phyloP scores from a whole-genome alignment of 441 rosid genomes.

The Mallotus repandus region DNA sequence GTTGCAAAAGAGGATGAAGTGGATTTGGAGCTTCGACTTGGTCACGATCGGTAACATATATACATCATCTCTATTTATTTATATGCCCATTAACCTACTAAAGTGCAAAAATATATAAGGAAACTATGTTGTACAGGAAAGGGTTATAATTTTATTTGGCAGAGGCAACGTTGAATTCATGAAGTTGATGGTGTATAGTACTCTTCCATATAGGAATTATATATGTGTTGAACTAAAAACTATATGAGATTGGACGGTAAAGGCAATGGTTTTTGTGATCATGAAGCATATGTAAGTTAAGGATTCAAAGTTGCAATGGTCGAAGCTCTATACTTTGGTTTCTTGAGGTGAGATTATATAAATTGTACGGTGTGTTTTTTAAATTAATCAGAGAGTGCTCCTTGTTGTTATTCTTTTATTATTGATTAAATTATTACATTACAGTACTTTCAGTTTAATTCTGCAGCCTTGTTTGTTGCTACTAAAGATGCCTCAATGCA shows the following conservation, averaged over 20 bases:
- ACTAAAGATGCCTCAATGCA: neutral
- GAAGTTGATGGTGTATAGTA: neutral
- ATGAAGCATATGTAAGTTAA: neutral
- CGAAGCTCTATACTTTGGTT: no score
- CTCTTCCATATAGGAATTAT: neutral
- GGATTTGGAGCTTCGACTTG: slow-evolving; percentile 86
- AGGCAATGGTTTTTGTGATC: neutral
- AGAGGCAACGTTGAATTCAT: neutral
- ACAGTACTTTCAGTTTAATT: neutral
- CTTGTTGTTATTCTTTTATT: no score
- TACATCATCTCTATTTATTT: neutral
- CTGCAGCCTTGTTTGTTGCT: neutral
- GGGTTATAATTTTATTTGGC: neutral
- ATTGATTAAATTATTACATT: no score
- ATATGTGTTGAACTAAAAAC: neutral
- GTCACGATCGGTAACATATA: slow-evolving; percentile 31
- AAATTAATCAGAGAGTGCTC: no score
- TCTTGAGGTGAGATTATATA: neutral
- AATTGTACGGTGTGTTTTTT: neutral
- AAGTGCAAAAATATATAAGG: neutral
- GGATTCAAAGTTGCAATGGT: no score
- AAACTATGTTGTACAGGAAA: neutral
- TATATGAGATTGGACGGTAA: neutral
- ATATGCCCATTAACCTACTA: neutral
- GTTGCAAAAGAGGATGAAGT: slow-evolving; percentile 47